phyloP scores from a whole-genome alignment of 257 asterid genomes.

The Lavandula angustifolia region DNA sequence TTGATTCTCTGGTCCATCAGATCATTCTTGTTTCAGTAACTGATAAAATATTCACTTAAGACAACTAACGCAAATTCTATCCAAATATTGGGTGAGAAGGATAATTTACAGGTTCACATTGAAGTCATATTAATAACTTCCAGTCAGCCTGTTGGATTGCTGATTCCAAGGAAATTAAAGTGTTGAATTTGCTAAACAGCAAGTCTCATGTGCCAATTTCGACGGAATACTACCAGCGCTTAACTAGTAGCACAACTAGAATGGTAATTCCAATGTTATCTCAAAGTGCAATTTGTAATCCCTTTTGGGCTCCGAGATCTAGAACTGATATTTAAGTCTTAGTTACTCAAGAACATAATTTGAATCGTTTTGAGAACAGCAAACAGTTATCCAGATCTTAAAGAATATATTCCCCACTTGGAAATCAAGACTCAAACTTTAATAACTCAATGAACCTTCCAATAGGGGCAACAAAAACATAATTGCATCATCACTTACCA shows the following conservation, averaged over 20 bases:
- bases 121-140: neutral
- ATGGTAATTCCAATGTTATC: neutral
- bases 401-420: neutral
- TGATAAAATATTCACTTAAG: constrained; percentile 6
- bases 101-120: neutral
- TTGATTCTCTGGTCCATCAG: neutral
- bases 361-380: constrained; percentile 4
- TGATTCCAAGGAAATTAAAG: neutral
- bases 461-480: constrained; percentile 5
- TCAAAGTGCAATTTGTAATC: neutral
- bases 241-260: constrained; percentile 4
- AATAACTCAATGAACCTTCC: constrained; percentile 12
- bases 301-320: neutral
- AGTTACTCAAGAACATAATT: constrained; percentile 2
- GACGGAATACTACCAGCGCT: neutral
- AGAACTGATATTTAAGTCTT: neutral
- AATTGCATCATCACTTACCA: constrained; percentile 1
- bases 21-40: constrained; percentile 3
- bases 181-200: constrained; percentile 1
- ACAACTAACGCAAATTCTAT: constrained; percentile 10
- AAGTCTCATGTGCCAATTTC: neutral
- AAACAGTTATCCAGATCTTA: neutral
- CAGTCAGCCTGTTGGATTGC: neutral
- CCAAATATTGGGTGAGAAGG: constrained; percentile 5
- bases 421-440: neutral